Conservation (phyloP, 2,329 filamentous ascomycete species). For the Rutstroemia sydowiana region DNA sequence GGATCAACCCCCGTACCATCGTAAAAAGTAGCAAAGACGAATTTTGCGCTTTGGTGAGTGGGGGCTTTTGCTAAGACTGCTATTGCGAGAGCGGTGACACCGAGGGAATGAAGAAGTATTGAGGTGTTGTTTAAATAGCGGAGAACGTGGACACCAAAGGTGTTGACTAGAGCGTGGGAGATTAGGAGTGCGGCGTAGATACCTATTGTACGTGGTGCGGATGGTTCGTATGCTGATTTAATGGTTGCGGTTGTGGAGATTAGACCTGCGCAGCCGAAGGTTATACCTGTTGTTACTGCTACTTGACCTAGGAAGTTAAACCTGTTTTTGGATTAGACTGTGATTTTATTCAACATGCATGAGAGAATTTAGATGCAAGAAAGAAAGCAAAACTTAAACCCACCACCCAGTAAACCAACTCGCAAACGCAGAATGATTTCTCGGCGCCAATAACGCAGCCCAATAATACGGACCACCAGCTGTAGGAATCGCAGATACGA, state of each 20-base stretch:
- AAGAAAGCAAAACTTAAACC: not conserved
- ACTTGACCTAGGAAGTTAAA: constrained; percentile 43
- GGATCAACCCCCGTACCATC: constrained; percentile 39
- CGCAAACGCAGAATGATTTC: constrained; percentile 37
- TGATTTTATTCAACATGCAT: not conserved
- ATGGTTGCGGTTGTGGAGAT: constrained; percentile 40
- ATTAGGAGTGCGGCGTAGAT: constrained; percentile 51
- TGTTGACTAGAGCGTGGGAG: constrained; percentile 48
- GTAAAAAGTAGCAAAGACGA: constrained; percentile 47
- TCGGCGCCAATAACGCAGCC: constrained; percentile 49
- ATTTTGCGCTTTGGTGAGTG: constrained; percentile 45
- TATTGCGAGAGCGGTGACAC: constrained; percentile 45
- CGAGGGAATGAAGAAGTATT: constrained; percentile 47
- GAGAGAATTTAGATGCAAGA: not conserved
- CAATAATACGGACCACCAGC: constrained; percentile 54
- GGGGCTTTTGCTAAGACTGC: constrained; percentile 51
- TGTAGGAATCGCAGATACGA: constrained; percentile 51
- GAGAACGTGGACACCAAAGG: constrained; percentile 48
- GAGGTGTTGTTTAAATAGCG: constrained; percentile 50
- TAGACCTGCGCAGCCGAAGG: constrained; percentile 38
- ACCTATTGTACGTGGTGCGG: constrained; percentile 44
- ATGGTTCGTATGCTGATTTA: constrained; percentile 36
- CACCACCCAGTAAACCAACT: constrained; percentile 42
- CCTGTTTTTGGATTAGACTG: constrained; percentile 18
- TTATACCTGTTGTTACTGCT: constrained; percentile 42